These are phyloP conservation scores for Lizonia empirigonia DNA, from an alignment of 2,329 filamentous ascomycete genomes.

Conservation along the genomic window DNA sequence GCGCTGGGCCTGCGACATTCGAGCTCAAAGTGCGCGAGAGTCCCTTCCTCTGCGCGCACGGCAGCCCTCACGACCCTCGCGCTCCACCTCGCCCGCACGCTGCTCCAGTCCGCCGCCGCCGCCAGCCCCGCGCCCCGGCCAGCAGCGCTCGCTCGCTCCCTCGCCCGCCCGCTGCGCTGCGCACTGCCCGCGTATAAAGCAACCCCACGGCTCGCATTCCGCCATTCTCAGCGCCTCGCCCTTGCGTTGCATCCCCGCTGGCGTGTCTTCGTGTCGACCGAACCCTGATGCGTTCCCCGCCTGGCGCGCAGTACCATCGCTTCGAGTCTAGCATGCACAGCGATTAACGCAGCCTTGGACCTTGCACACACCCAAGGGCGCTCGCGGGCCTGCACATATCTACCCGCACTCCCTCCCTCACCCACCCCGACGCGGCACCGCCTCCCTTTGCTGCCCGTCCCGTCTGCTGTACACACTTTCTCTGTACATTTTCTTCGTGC, in stretches of 20 bases:
- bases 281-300: constrained; percentile 49
- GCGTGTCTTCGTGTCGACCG: constrained; percentile 19
- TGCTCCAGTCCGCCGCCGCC: constrained; percentile 1
- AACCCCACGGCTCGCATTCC: constrained; percentile 16
- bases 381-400: constrained; percentile 35
- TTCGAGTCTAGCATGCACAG: constrained; percentile 49
- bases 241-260: constrained; percentile 46
- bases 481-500: constrained; percentile 27
- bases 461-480: constrained; percentile 36
- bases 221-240: constrained; percentile 24
- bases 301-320: constrained; percentile 46
- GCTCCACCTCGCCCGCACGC: background rate
- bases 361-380: constrained; percentile 43
- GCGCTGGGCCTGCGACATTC: constrained; percentile 4
- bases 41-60: constrained; percentile 3
- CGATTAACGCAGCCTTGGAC: constrained; percentile 38
- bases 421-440: constrained; percentile 17
- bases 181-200: background rate
- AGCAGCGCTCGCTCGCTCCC: background rate
- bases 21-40: background rate
- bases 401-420: constrained; percentile 31
- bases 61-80: background rate
- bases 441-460: constrained; percentile 35
- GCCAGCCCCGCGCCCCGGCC: constrained; percentile 3
- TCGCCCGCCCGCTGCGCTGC: constrained; percentile 5